These are phyloP conservation scores for Dinochytrium kinnereticum DNA, from an alignment of 371 early-diverging fungal species.

Conservation along the genomic window DNA sequence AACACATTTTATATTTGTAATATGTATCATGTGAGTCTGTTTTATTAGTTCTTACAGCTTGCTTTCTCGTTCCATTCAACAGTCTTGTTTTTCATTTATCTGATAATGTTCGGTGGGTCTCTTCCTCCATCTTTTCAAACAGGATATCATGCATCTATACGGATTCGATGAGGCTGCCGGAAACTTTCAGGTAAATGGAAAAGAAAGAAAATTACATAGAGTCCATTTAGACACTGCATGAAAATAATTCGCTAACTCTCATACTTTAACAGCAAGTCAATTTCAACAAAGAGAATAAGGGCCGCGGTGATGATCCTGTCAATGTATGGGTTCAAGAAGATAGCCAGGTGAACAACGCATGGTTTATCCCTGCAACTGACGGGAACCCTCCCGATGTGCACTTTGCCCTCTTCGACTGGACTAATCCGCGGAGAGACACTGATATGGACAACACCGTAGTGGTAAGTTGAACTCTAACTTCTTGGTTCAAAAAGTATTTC, in stretches of 20 bases:
- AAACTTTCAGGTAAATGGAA: constrained; percentile 49
- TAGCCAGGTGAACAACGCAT: constrained; percentile 43
- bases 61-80: too few species aligned
- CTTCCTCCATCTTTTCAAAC: too few species aligned
- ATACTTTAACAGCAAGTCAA: not conserved
- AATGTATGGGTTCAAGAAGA: constrained; percentile 50
- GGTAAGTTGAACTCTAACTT: constrained; percentile 5
- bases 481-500: not conserved
- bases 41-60: too few species aligned
- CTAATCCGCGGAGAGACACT: constrained; percentile 37
- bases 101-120: too few species aligned
- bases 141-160: constrained; percentile 49
- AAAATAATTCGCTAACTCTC: constrained; percentile 43
- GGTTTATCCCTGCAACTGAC: constrained; percentile 48
- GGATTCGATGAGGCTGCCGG: constrained; percentile 55
- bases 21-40: not conserved
- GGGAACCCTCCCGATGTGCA: constrained; percentile 39
- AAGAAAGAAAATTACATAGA: not conserved
- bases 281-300: constrained; percentile 34
- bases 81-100: too few species aligned
- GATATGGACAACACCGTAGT: constrained; percentile 49
- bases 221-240: not conserved
- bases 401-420: constrained; percentile 36
- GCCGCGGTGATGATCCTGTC: constrained; percentile 73
- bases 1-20: constrained; percentile 19